These are phyloP conservation scores for Mimosa pudica DNA, from an alignment of 306 rosid species.

Conservation along the genomic window DNA sequence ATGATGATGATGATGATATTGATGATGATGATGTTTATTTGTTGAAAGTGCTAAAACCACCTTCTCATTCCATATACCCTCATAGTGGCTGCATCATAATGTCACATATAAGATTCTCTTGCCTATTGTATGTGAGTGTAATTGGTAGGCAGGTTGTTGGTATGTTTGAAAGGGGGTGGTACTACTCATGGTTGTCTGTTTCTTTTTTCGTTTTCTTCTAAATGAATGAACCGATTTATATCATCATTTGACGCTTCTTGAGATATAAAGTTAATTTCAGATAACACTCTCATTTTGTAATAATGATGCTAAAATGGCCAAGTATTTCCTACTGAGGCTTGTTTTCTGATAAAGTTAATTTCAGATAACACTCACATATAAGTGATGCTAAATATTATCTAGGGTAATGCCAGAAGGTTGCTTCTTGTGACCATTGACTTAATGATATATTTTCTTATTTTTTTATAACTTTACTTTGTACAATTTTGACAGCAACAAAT, in stretches of 20 bases:
- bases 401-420: slow-evolving; percentile 93
- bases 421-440: slow-evolving; percentile 37
- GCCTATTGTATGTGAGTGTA: slow-evolving; percentile 9
- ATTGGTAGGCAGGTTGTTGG: not conserved
- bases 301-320: not conserved
- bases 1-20: too few species aligned
- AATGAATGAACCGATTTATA: not conserved
- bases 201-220: not conserved
- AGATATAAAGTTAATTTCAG: slow-evolving; percentile 12
- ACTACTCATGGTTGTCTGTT: slow-evolving; percentile 12
- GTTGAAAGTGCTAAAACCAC: slow-evolving; percentile 14
- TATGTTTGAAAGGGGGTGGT: not conserved
- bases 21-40: not conserved
- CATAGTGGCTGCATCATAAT: not conserved
- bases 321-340: not conserved
- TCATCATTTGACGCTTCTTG: not conserved
- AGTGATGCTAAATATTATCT: slow-evolving; percentile 30
- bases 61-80: not conserved
- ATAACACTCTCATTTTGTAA: slow-evolving; percentile 11
- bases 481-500: slow-evolving; percentile 50
- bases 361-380: too few species aligned
- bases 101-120: slow-evolving; percentile 15
- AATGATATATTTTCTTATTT: not conserved
- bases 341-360: not conserved
- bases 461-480: slow-evolving; percentile 10